Conservation (phyloP, 164 flowering plant species). For the Piper betle region DNA sequence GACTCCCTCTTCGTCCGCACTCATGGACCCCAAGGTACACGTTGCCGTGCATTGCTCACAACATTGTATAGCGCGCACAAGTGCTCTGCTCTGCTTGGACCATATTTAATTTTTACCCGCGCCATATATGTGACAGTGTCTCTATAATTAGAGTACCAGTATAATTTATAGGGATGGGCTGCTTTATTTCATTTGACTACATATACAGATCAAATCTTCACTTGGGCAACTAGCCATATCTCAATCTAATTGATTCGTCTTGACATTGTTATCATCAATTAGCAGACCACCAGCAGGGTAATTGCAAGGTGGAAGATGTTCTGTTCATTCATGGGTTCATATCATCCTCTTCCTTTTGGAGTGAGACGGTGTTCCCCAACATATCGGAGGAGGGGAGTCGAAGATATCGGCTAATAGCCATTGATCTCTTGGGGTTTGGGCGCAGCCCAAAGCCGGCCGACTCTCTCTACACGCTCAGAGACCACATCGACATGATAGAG, state of each 20-base stretch:
- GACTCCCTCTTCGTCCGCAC: constrained; percentile 52
- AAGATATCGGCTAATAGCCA: constrained; percentile 48
- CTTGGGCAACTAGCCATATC: too few species aligned
- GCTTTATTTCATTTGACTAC: too few species aligned
- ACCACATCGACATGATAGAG: constrained; percentile 89
- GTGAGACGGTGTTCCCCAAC: constrained; percentile 84
- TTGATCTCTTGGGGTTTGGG: constrained; percentile 89
- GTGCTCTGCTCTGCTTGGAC: neutral
- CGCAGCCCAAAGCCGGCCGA: constrained; percentile 87
- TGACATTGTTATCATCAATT: too few species aligned
- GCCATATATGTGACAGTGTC: too few species aligned
- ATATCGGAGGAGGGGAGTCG: constrained; percentile 47
- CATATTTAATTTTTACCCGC: too few species aligned
- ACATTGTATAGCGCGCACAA: too few species aligned
- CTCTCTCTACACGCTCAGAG: constrained; percentile 75
- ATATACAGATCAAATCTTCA: too few species aligned
- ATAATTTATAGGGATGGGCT: too few species aligned
- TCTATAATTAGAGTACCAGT: too few species aligned
- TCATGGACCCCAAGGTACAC: constrained; percentile 40
- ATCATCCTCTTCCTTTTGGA: constrained; percentile 86
- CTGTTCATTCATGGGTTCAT: constrained; percentile 93
- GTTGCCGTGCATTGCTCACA: too few species aligned
- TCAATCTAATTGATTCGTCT: too few species aligned
- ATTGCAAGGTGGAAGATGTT: constrained; percentile 39
- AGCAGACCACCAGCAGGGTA: too few species aligned